Base-by-base conservation (phyloP, 2,329 filamentous ascomycete species). In the Sarocladium strictum region DNA sequence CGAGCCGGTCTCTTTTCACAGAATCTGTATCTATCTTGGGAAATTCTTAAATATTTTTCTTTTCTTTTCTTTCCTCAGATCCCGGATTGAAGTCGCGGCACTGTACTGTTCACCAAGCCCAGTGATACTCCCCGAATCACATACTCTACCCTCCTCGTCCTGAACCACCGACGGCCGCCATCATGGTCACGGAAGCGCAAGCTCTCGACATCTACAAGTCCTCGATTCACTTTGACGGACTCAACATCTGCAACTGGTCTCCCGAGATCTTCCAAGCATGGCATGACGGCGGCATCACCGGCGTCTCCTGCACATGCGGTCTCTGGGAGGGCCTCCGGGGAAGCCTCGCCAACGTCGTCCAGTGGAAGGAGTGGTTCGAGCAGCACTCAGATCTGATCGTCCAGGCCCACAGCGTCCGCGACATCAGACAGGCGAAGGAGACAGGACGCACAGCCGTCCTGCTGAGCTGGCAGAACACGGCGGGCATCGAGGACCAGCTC, bases 291-390 rank as follows among this genome's bases (percentile, higher is more conserved):
- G 70, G 69, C 32, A 69, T 73, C 53, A 70, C 67, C 12, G 70
- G 69, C n/a, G 69, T 72, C 2, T 72, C 69, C 3, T 71, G 69
- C 58, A 72, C 70, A 0, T 71, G 68, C 51, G 65, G 69, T 2
- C 62, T 73, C 10, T 72, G 69, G 70, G 69, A 73, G 54, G 66
- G 66, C 2, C 69, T 73, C 52, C 63, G 68, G 9, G 66, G 59
- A 29, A 68, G 65, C 33, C 67, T 73, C n/a, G 59, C 65, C 52
- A 69, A 72, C 35, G 69, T 72, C 1, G 68, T 73, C 11, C 66
- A 72, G 49, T 72, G 69, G 69, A 72, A 72, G 60, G 65, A 69
- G 54, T 72, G 70, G 71, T 72, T 72, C 53, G 70, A 73, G 54
- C 65, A 72, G 58, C 65, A 72, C 55, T 61, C 63, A 1, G 68